Percentiles rank a stretch among this genome's conserved stretches.
Evolutionary conservation across 2,329 filamentous ascomycete species (phyloP).

Genomic region (Colletotrichum scovillei): DNA sequence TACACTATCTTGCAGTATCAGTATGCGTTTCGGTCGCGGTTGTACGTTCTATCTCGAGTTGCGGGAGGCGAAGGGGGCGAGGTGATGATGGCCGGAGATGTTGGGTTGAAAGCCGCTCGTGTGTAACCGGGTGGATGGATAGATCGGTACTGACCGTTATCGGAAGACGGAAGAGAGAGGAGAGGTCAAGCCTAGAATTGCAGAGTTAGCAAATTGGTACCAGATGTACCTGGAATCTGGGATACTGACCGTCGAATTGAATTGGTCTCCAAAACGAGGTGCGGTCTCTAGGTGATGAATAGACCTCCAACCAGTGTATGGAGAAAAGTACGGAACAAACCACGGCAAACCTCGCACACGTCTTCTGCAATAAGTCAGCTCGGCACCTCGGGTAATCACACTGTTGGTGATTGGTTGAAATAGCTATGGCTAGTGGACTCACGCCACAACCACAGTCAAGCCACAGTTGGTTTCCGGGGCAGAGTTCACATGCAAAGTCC

Average conservation of each 20-base stretch:
- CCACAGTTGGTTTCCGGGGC: conserved; percentile 1
- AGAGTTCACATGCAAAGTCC: conserved; percentile 24
- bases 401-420: background rate
- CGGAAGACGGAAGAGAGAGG: conserved; percentile 14
- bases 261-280: conserved; percentile 30
- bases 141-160: conserved; percentile 23
- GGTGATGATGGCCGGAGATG: conserved; percentile 8
- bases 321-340: conserved; percentile 12
- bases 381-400: conserved; percentile 21
- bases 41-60: background rate
- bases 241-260: conserved; percentile 21
- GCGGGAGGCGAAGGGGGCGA: background rate
- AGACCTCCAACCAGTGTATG: conserved; percentile 15
- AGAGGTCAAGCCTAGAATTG: conserved; percentile 10
- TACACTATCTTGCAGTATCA: conserved; percentile 13
- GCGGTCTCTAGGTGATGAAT: conserved; percentile 28
- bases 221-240: background rate
- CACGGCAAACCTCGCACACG: conserved; percentile 20
- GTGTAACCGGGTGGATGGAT: background rate
- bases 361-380: conserved; percentile 7
- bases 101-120: background rate
- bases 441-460: background rate
- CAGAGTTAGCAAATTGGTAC: background rate
- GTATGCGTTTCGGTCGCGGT: background rate
- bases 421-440: background rate